A percentile compares a stretch with the other conserved stretches of the same genome.
These are phyloP conservation scores for Amanita phalloides DNA, from an alignment of 768 basidiomycete genomes.

Conservation along the genomic window DNA sequence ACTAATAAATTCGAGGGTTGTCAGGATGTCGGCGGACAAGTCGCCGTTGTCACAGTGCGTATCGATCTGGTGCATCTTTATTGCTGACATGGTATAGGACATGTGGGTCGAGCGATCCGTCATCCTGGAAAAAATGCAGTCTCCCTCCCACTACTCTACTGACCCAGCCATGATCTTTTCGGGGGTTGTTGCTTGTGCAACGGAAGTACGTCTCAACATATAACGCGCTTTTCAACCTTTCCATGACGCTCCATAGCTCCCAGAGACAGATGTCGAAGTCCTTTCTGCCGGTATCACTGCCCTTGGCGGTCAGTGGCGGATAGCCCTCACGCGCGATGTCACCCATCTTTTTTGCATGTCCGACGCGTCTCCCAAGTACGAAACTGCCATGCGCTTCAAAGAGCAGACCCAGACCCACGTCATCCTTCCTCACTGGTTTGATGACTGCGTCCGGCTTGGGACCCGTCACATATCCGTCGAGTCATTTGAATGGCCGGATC, in stretches of 20 bases:
- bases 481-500: slow-evolving; percentile 69
- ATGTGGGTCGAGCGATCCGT: slow-evolving; percentile 65
- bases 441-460: slow-evolving; percentile 60
- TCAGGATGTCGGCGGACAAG: slow-evolving; percentile 24
- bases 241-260: slow-evolving; percentile 29
- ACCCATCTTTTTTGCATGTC: slow-evolving; percentile 74
- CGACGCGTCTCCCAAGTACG: slow-evolving; percentile 40
- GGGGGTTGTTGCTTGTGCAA: slow-evolving; percentile 63
- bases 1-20: slow-evolving; percentile 46
- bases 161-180: slow-evolving; percentile 77
- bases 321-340: slow-evolving; percentile 69
- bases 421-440: slow-evolving; percentile 90
- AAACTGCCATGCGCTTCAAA: slow-evolving; percentile 45
- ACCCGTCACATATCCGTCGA: slow-evolving; percentile 35
- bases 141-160: slow-evolving; percentile 58
- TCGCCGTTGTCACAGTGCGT: slow-evolving; percentile 28
- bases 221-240: not conserved
- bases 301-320: slow-evolving; percentile 76
- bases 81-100: slow-evolving; percentile 22
- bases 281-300: slow-evolving; percentile 62
- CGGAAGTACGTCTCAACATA: slow-evolving; percentile 36
- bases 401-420: slow-evolving; percentile 49
- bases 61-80: not conserved
- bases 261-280: slow-evolving; percentile 55
- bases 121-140: slow-evolving; percentile 47